A percentile compares a stretch with the other conserved stretches of the same genome.
Evolutionary conservation across 805 yeast genomes (phyloP).

Genomic region (Yamadazyma ubonensis): DNA sequence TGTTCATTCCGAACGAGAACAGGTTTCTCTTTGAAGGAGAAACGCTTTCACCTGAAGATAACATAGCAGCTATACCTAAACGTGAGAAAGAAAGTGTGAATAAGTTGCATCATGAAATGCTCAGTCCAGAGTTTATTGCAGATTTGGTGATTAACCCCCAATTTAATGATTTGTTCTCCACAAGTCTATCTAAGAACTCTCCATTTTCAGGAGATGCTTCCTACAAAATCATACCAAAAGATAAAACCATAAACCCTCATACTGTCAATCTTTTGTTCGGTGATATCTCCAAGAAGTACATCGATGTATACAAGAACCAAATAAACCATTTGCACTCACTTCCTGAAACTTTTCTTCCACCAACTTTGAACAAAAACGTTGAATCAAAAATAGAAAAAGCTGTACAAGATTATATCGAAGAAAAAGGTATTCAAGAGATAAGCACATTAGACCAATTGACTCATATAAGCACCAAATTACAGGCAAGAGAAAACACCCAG

Average conservation of each 20-base stretch:
- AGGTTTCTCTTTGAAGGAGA: constrained; percentile 6
- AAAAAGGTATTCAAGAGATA: not conserved
- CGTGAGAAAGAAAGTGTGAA: constrained; percentile 19
- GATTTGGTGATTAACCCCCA: constrained; percentile 31
- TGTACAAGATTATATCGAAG: not conserved
- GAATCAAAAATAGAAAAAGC: not conserved
- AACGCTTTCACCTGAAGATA: constrained; percentile 24
- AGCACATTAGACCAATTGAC: constrained; percentile 4
- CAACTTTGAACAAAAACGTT: constrained; percentile 11
- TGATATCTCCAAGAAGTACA: constrained; percentile 29
- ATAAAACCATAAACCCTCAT: constrained; percentile 11
- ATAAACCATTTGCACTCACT: constrained; percentile 18
- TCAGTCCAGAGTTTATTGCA: constrained; percentile 33
- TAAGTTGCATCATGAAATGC: constrained; percentile 27
- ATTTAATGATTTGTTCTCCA: constrained; percentile 29
- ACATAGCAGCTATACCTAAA: constrained; percentile 34
- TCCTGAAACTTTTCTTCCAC: constrained; percentile 8
- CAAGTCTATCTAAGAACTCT: constrained; percentile 28
- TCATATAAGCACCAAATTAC: constrained; percentile 15
- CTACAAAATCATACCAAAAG: constrained; percentile 23
- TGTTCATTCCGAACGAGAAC: constrained; percentile 11
- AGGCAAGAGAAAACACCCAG: constrained; percentile 19
- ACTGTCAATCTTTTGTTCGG: constrained; percentile 27
- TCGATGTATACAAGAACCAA: constrained; percentile 24
- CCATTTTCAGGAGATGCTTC: constrained; percentile 27